Conservation (phyloP, 257 asterid genomes). For the Echium plantagineum region DNA sequence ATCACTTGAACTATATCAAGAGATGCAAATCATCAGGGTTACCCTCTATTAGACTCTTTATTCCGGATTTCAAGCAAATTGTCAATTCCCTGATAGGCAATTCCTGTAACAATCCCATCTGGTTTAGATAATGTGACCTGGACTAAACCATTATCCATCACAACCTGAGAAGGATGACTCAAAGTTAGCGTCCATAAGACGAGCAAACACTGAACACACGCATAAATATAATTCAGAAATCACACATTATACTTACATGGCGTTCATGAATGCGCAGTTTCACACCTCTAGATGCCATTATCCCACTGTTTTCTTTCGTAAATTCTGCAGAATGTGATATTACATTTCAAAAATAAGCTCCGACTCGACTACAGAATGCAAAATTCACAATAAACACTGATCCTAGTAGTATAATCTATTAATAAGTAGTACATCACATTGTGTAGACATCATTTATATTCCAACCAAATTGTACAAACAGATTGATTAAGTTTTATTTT, state of each 20-base stretch:
- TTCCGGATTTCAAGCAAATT: conserved; percentile 45
- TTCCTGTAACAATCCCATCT: conserved; percentile 41
- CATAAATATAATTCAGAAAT: conserved; percentile 63
- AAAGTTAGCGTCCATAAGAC: conserved; percentile 52
- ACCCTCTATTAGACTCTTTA: conserved; percentile 55
- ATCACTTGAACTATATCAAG: not conserved
- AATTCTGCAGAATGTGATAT: conserved; percentile 17
- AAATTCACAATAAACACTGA: conserved; percentile 7
- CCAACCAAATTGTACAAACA: too few relatives aligned
- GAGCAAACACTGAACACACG: conserved; percentile 59
- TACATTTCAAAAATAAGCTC: too few relatives aligned
- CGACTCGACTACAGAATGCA: not conserved
- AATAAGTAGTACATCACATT: not conserved
- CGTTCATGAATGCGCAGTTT: conserved; percentile 39
- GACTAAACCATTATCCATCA: conserved; percentile 59
- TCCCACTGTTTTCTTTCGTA: conserved; percentile 20
- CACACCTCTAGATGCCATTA: conserved; percentile 34
- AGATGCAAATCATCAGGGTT: not conserved
- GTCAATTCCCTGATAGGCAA: conserved; percentile 37
- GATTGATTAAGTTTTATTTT: too few relatives aligned
- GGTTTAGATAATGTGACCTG: conserved; percentile 53
- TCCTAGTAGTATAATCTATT: not conserved
- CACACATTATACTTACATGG: conserved; percentile 37
- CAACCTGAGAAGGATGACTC: conserved; percentile 31
- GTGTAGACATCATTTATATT: too few relatives aligned